Conservation (phyloP, 441 rosid genomes). For the Flueggea neowawraea region DNA sequence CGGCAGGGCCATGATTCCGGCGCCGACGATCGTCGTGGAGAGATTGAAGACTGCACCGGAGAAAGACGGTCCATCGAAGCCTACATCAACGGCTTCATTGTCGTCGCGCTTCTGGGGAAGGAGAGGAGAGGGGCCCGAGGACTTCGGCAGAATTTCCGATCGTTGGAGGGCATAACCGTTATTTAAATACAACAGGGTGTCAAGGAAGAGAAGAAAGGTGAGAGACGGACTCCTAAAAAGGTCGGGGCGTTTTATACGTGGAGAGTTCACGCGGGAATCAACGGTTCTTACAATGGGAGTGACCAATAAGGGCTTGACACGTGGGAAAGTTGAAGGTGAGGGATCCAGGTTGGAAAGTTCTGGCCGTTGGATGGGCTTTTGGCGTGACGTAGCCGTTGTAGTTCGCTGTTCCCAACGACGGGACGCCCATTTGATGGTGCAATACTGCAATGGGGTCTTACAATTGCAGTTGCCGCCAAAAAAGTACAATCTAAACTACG, state of each 20-base stretch:
- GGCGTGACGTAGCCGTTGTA: too few relatives aligned
- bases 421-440: too few relatives aligned
- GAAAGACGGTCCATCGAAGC: constrained; percentile 47
- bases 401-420: too few relatives aligned
- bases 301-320: not conserved
- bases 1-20: constrained; percentile 69
- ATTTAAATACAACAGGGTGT: not conserved
- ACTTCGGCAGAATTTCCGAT: constrained; percentile 42
- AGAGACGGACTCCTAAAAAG: too few relatives aligned
- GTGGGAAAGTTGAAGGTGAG: not conserved
- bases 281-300: not conserved
- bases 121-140: constrained; percentile 40
- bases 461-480: too few relatives aligned
- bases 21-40: constrained; percentile 61
- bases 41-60: constrained; percentile 62
- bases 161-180: constrained; percentile 27
- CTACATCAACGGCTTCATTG: constrained; percentile 20
- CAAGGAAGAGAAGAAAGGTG: too few relatives aligned
- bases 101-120: constrained; percentile 30
- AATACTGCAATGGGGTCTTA: too few relatives aligned
- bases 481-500: too few relatives aligned
- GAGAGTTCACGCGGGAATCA: too few relatives aligned
- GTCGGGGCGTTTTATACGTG: too few relatives aligned
- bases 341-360: not conserved
- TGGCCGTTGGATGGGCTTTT: too few relatives aligned